These are phyloP conservation scores for Telopea speciosissima DNA, from an alignment of 177 flowering plant genomes.

Conservation along the genomic window DNA sequence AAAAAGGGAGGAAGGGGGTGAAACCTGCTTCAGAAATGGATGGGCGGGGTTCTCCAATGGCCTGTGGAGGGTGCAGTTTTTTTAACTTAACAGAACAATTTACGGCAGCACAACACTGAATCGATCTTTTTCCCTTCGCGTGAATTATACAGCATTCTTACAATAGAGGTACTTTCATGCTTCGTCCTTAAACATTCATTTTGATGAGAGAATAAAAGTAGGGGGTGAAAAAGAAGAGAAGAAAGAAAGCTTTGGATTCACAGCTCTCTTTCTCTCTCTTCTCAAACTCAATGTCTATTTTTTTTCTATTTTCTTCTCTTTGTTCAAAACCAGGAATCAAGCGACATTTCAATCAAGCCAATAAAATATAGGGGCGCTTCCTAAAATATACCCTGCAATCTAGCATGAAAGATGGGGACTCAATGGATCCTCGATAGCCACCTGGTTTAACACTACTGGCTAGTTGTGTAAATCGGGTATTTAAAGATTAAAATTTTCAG, in stretches of 20 bases:
- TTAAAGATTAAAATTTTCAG: not conserved
- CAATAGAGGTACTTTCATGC: too few species aligned
- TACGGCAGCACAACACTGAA: too few species aligned
- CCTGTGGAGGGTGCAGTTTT: too few species aligned
- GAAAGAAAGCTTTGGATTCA: not conserved
- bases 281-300: not conserved
- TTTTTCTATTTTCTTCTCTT: not conserved
- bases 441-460: not conserved
- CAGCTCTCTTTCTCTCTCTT: not conserved
- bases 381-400: not conserved
- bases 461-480: not conserved
- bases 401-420: constrained; percentile 3
- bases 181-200: too few species aligned
- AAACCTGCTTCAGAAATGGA: too few species aligned
- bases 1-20: too few species aligned
- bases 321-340: not conserved
- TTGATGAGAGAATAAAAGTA: too few species aligned
- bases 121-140: too few species aligned
- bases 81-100: too few species aligned
- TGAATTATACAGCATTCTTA: too few species aligned
- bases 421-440: constrained; percentile 1
- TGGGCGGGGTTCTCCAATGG: too few species aligned
- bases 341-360: not conserved
- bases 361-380: too few species aligned
- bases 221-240: constrained; percentile 9